Conservation (phyloP, 2,329 filamentous ascomycete genomes). For the Neonectria hederae region DNA sequence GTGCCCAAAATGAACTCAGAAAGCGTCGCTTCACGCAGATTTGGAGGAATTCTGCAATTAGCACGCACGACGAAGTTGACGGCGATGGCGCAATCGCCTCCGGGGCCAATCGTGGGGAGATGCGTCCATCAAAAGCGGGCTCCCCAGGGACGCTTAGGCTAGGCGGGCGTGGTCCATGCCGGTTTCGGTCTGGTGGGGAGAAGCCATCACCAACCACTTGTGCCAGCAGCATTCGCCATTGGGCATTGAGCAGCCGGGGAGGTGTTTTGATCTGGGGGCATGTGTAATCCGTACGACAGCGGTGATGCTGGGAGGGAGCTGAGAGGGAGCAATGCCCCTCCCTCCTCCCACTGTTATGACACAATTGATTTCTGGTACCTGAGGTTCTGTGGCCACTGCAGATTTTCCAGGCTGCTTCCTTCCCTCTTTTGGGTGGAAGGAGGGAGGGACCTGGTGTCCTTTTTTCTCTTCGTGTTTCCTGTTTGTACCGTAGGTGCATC, state of each 20-base stretch:
- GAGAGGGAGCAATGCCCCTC: neutral
- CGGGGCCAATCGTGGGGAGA: conserved; percentile 23
- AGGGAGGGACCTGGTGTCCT: no score
- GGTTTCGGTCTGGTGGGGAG: conserved; percentile 21
- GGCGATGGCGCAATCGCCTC: conserved; percentile 39
- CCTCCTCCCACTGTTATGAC: neutral
- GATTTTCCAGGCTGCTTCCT: neutral
- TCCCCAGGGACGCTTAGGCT: conserved; percentile 13
- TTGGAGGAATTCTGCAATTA: conserved; percentile 20
- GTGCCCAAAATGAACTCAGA: neutral
- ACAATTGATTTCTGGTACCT: neutral
- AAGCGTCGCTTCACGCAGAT: neutral
- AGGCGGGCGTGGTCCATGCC: neutral
- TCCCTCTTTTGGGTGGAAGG: no score
- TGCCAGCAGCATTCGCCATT: neutral
- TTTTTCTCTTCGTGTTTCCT: no score
- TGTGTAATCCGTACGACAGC: neutral
- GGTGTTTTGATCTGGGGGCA: neutral
- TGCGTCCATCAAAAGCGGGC: conserved; percentile 21
- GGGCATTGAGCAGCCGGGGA: neutral
- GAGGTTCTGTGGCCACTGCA: neutral
- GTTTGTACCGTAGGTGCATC: no score
- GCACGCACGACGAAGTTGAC: conserved; percentile 34
- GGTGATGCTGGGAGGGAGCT: neutral
- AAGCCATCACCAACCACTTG: neutral